Conservation (phyloP, 306 rosid genomes). For the Bauhinia variegata region DNA sequence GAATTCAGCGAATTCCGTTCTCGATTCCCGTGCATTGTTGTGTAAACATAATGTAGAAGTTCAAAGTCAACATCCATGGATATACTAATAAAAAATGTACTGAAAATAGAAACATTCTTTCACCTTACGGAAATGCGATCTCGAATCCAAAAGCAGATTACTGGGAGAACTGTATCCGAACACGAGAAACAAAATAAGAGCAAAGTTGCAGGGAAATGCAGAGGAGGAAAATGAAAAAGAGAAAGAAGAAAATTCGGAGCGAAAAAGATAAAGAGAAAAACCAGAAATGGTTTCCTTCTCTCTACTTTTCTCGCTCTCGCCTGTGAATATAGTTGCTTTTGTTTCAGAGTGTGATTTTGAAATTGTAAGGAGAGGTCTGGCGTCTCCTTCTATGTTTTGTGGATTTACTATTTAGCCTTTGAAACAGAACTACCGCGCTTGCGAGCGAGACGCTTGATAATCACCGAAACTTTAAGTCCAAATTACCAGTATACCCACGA, state of each 20-base stretch:
- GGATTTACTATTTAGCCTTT: slow-evolving; percentile 33
- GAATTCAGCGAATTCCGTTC: not conserved
- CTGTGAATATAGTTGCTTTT: slow-evolving; percentile 15
- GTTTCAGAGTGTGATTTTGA: slow-evolving; percentile 31
- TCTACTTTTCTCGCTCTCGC: too few species aligned
- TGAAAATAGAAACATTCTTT: slow-evolving; percentile 18
- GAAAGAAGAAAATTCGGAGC: too few species aligned
- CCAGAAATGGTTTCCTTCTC: not conserved
- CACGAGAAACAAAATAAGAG: not conserved
- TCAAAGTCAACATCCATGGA: slow-evolving; percentile 22
- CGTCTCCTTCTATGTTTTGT: slow-evolving; percentile 56
- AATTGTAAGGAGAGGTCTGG: slow-evolving; percentile 54
- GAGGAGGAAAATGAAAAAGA: too few species aligned
- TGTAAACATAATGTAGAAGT: slow-evolving; percentile 21
- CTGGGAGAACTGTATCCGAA: not conserved
- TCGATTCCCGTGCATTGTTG: too few species aligned
- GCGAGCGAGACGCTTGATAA: not conserved
- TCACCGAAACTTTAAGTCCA: not conserved
- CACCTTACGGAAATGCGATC: slow-evolving; percentile 41
- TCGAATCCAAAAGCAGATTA: slow-evolving; percentile 10
- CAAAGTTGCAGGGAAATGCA: slow-evolving; percentile 15
- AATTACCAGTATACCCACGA: slow-evolving; percentile 52
- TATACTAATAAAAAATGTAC: not conserved
- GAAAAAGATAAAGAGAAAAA: too few species aligned
- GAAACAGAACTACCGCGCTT: slow-evolving; percentile 42